phyloP scores from a whole-genome alignment of 2,329 filamentous ascomycete species.

The Penicillium olsonii region DNA sequence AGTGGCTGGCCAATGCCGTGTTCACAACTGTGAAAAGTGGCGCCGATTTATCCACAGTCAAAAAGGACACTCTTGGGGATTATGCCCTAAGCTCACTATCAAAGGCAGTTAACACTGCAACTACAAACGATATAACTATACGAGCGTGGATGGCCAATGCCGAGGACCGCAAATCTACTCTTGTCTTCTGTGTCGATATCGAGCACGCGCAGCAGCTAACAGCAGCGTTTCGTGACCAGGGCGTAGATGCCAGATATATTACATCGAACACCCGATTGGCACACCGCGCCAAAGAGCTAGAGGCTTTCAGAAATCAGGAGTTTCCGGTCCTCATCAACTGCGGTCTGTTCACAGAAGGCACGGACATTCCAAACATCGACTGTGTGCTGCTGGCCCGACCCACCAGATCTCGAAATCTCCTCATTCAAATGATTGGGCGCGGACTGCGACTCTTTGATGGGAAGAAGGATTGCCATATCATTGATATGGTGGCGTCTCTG shows the following conservation, averaged over 20 bases:
- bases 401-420: slow-evolving; percentile 86
- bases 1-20: slow-evolving; percentile 87
- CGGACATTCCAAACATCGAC: slow-evolving; percentile 96
- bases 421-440: slow-evolving; percentile 96
- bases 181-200: slow-evolving; percentile 93
- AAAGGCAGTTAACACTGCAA: slow-evolving; percentile 75
- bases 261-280: slow-evolving; percentile 74
- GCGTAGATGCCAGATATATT: slow-evolving; percentile 83
- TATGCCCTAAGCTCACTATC: slow-evolving; percentile 80
- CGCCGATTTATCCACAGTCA: slow-evolving; percentile 75
- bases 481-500: slow-evolving; percentile 90
- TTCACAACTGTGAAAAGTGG: slow-evolving; percentile 90
- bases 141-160: slow-evolving; percentile 83
- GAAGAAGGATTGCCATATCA: slow-evolving; percentile 88
- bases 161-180: slow-evolving; percentile 71
- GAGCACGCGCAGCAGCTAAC: slow-evolving; percentile 77
- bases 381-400: slow-evolving; percentile 86
- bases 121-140: slow-evolving; percentile 81
- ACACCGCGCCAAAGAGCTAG: slow-evolving; percentile 69
- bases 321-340: slow-evolving; percentile 93
- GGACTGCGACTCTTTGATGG: slow-evolving; percentile 80
- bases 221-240: slow-evolving; percentile 70
- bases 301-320: slow-evolving; percentile 72
- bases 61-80: slow-evolving; percentile 67
- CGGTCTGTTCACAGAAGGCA: slow-evolving; percentile 95